Conservation (phyloP, 2,329 filamentous ascomycete species). For the Fusarium sp. region DNA sequence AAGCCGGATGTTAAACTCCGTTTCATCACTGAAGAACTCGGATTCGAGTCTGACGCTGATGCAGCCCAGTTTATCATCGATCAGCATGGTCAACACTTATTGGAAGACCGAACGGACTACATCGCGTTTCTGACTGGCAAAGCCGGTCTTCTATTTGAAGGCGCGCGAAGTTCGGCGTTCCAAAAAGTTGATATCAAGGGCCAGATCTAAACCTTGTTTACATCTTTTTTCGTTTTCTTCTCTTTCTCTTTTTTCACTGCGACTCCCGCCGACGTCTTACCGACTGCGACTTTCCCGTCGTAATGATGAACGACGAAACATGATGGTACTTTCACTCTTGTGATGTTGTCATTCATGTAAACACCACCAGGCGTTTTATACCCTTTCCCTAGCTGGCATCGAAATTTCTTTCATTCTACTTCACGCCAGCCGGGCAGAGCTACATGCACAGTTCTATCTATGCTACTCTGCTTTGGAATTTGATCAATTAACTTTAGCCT, state of each 20-base stretch:
- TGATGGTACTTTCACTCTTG: conserved; percentile 39
- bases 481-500: conserved; percentile 47
- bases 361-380: conserved; percentile 46
- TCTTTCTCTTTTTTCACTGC: conserved; percentile 19
- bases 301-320: conserved; percentile 34
- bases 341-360: conserved; percentile 44
- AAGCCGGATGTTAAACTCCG: conserved; percentile 90
- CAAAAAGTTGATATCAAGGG: conserved; percentile 95
- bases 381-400: conserved; percentile 38
- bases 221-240: conserved; percentile 28
- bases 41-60: conserved; percentile 92
- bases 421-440: conserved; percentile 12
- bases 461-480: conserved; percentile 21
- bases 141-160: conserved; percentile 79
- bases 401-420: conserved; percentile 32
- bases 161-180: conserved; percentile 79
- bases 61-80: conserved; percentile 92
- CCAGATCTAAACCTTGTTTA: conserved; percentile 76
- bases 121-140: conserved; percentile 82
- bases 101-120: conserved; percentile 81
- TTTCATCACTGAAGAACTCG: conserved; percentile 95
- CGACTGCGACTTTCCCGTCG: conserved; percentile 23
- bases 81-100: conserved; percentile 78
- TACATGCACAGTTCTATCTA: conserved; percentile 8
- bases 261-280: conserved; percentile 28